Evolutionary conservation across 163 green algal species (phyloP).

Genomic region (Scenedesmus sp.): DNA sequence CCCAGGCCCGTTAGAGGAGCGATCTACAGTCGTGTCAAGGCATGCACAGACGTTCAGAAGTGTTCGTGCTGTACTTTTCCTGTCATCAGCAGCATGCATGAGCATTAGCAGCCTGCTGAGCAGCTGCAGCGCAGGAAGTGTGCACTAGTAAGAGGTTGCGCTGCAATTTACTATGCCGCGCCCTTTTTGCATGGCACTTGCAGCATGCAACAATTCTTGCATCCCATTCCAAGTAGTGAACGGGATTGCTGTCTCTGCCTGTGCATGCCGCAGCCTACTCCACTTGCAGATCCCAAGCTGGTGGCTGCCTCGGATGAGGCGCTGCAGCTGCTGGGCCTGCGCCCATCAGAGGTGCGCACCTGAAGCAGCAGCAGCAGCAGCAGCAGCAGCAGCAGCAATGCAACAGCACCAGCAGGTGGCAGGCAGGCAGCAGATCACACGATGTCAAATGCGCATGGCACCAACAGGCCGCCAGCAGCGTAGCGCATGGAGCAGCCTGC

Average conservation of each 20-base stretch:
- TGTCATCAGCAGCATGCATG: neutral
- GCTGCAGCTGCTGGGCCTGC: conserved; percentile 67
- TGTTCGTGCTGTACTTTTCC: neutral
- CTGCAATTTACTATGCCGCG: neutral
- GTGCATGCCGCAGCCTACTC: conserved; percentile 50
- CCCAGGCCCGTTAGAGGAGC: conserved; percentile 57
- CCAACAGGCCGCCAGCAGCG: neutral
- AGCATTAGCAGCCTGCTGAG: neutral
- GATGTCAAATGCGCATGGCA: neutral
- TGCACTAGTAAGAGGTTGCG: neutral
- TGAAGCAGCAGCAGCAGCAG: conserved; percentile 13
- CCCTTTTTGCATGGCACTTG: neutral
- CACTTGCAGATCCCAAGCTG: conserved; percentile 56
- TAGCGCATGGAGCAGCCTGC: too few relatives aligned
- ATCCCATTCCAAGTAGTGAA: neutral
- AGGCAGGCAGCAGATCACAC: neutral
- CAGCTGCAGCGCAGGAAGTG: neutral
- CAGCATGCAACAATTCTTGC: neutral
- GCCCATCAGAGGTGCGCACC: conserved; percentile 49
- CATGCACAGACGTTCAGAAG: neutral
- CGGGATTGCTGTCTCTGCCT: neutral
- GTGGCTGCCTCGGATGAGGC: conserved; percentile 61
- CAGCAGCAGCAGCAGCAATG: neutral
- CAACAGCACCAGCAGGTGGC: neutral
- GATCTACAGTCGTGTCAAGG: conserved; percentile 51